Base-by-base conservation (phyloP, 1,284 basidiomycete species). In the Rhodotorula sp. region DNA sequence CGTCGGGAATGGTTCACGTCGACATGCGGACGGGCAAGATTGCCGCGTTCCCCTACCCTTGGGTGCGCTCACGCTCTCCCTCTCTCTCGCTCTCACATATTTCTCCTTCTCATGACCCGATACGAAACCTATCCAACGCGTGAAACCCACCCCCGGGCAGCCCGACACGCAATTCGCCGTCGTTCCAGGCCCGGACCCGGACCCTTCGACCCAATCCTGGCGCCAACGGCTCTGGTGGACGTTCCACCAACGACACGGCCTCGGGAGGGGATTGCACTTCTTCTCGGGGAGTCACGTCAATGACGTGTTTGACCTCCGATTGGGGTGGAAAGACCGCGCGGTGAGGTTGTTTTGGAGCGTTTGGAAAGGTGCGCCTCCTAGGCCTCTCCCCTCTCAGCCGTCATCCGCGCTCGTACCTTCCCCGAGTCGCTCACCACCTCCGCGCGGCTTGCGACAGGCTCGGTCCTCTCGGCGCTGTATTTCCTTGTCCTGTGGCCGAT, bases 401-500 rank as follows among this genome's bases (percentile, higher is more conserved):
- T 34, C 7, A 34, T 34, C 34, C 34, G 34, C 7, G 34, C 8
- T 34, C 34, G 47, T 73, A 68, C 45, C 71, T 77, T 34, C 43
- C 76, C 65, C 4, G 23, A 3, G n/a, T 54, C 5, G 52, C 49
- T 56, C 12, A 60, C 6, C 78, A 31, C 34, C 34, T 8, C 34
- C 34, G 28, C 77, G 77, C 16, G 12, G 71, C 68, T 26, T 19
- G 5, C 77, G 12, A 1, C 78, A 50, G 81, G 80, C 1, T 78
- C 80, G 26, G 79, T 81, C 4, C 78, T 82, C 8, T 79, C 80
- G 6, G 78, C 81, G 0, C 66, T 82, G 31, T 82, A 79, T 77
- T 82, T 82, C 71, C 75, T 79, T 21, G 64, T 81, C 57, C 78
- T 80, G 69, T 82, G 81, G 81, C 78, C 78, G 14, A 76, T 78